Base-by-base conservation (phyloP, 805 yeast species). In the Candida dajiaensis region DNA sequence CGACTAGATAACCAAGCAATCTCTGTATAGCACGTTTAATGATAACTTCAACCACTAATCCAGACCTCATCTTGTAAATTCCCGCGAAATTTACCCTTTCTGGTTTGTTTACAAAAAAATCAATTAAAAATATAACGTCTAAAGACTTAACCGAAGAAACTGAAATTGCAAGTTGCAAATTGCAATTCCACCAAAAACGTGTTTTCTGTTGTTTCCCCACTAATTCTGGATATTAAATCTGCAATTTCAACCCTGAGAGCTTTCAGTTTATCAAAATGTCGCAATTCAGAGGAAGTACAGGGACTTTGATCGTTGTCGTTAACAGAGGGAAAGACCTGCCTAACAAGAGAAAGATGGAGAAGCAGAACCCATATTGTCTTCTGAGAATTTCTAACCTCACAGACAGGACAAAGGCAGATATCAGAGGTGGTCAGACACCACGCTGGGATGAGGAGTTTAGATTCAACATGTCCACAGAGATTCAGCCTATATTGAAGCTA, bases 351-450 rank as follows among this genome's bases (percentile, higher is more conserved):
- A 87, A 84, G 51, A 71, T 92, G 43, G 97, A 95, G 58, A 94
- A 94, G 59, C 99, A 94, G 66, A 85, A 87, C 53, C 99, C 98
- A 2, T 90, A 88, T 66, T 85, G 89, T 50, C 80, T 92, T 6
- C 73, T 87, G 12, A 71, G 98, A 47, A 73, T 94, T 6, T 92
- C 90, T 25, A 88, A 87, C 49, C 77, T 78, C 56, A 92, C 95
- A 10, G 81, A 85, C 52, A 80, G 84, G 58, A 88, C 97, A 1
- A 81, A 80, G 31, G 75, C 88, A 0, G 81, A 86, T 49, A 76
- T 78, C 44, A 70, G 98, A 54, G 99, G 96, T 1, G 99, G 99
- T 2, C 99, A 94, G 62, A 85, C 87, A 5, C 99, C 99, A 1
- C 77, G 72, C 19, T 94, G 97, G 88, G 82, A 87, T 49, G 81